A percentile compares a stretch with the other conserved stretches of the same genome.
Evolutionary conservation across 805 yeast species (phyloP).

Genomic region (Sugiyamaella americana): DNA sequence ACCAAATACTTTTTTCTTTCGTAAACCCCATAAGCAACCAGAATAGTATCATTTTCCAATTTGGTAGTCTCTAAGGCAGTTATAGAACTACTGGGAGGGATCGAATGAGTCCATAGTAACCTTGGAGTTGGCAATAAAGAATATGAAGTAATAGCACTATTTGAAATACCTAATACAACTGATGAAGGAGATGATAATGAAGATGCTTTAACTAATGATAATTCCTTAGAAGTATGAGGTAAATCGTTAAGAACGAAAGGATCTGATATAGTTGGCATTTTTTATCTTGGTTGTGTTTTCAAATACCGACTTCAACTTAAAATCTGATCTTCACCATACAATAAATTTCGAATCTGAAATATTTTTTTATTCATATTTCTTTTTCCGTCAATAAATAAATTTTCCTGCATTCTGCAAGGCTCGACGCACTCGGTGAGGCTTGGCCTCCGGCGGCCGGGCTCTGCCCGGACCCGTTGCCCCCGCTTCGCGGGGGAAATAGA

Average conservation of each 20-base stretch:
- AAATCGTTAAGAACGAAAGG: slow-evolving; percentile 22
- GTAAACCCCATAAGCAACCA: slow-evolving; percentile 21
- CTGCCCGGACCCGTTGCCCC: too few species aligned
- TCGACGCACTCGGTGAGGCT: too few species aligned
- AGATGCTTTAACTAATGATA: slow-evolving; percentile 6
- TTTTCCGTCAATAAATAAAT: too few species aligned
- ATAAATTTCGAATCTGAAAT: too few species aligned
- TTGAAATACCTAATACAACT: slow-evolving; percentile 27
- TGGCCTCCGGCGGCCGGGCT: too few species aligned
- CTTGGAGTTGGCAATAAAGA: slow-evolving; percentile 30
- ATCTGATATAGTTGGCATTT: slow-evolving; percentile 23
- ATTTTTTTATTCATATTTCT: too few species aligned
- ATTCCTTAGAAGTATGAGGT: slow-evolving; percentile 17
- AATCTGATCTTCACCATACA: too few species aligned
- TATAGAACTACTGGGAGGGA: slow-evolving; percentile 29
- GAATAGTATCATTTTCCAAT: slow-evolving; percentile 11
- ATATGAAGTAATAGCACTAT: slow-evolving; percentile 26
- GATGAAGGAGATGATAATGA: background rate
- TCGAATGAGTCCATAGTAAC: slow-evolving; percentile 28
- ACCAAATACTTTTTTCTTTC: slow-evolving; percentile 28
- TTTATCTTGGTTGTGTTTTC: too few species aligned
- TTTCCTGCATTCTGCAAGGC: too few species aligned
- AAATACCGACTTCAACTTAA: too few species aligned
- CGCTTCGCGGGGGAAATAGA: too few species aligned
- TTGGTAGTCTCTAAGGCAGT: slow-evolving; percentile 16